Base-by-base conservation (phyloP, 768 basidiomycete species). In the Suillus clintonianus region DNA sequence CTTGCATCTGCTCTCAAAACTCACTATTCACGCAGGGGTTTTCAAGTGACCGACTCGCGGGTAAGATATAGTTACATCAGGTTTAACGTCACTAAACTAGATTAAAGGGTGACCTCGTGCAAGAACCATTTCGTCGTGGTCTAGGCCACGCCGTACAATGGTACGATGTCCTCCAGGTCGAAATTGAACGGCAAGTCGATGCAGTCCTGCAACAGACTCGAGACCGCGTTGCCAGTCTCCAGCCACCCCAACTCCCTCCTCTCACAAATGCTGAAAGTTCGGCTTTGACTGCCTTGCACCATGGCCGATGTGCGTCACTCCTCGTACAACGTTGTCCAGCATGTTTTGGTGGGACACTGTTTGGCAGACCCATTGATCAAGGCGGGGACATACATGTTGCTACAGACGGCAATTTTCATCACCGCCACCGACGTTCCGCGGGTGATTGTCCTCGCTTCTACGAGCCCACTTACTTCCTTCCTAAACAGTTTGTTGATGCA, bases 41-140 rank as follows among this genome's bases (percentile, higher is more conserved):
- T 41, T 43, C 53, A 22, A 4, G 67, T 62, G 48, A 48, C 24
- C 1, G 19, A 37, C 41, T 10, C 37, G 13, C 37, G 10, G 10
- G 37, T 37, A 37, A 37, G 37, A 27, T 15, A 17, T 34, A 75
- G 0, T 41, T 41, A 66, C 76, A 0, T 43, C 43, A 11, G 75
- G 76, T 15, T 54, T 56, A 37, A 32, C 3, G 22, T 9, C 45
- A 43, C 53, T 62, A 30, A 37, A 37, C 22, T n/a, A 13, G 59
- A 30, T 32, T 51, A 17, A 53, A 79, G 78, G 72, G 73, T 0
- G 62, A 65, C 4, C 55, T 59, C 0, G 43, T 72, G 7, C 53
- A 64, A 3, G 77, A 80, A 22, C 73, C 79, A 0, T 80, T 79
- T 54, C 68, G 76, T 0, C 67, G 61, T 0, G 62, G 75, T 4